These are phyloP conservation scores for Penicillium simplicissimum DNA, from an alignment of 495 filamentous ascomycete species.

Conservation along the genomic window DNA sequence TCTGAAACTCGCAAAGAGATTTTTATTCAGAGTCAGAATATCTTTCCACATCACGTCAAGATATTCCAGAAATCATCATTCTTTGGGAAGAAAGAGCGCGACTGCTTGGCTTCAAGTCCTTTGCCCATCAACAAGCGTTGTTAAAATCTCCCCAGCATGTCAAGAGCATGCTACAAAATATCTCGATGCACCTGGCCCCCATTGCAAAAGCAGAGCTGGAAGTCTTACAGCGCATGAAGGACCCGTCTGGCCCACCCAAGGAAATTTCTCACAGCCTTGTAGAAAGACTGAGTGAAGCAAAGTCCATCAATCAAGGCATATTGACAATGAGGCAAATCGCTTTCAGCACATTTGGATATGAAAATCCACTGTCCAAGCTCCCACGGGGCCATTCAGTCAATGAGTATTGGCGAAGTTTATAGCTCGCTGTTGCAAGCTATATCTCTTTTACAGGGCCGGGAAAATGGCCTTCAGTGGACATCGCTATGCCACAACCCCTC, in stretches of 20 bases:
- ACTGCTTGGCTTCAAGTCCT: slow-evolving; percentile 10
- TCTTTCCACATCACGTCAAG: neutral
- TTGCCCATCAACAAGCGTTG: slow-evolving; percentile 9
- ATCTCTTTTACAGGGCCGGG: neutral
- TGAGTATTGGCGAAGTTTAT: neutral
- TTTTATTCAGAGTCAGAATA: neutral
- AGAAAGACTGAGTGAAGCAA: neutral
- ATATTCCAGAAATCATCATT: neutral
- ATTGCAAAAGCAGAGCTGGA: neutral
- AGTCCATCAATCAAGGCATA: neutral
- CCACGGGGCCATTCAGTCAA: neutral
- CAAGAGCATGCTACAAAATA: neutral
- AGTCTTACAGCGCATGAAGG: neutral
- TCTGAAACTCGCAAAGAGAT: neutral
- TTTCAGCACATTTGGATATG: neutral
- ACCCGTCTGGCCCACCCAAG: neutral
- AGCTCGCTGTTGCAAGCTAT: neutral
- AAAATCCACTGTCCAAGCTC: neutral
- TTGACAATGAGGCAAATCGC: neutral
- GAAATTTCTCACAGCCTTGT: neutral
- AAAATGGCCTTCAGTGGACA: neutral
- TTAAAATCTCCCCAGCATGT: neutral
- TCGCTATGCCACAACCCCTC: slow-evolving; percentile 9
- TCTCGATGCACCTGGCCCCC: neutral
- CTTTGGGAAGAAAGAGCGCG: slow-evolving; percentile 14